Conservation (phyloP, 352 stramenopile species). For the Pythium aristosporum region DNA sequence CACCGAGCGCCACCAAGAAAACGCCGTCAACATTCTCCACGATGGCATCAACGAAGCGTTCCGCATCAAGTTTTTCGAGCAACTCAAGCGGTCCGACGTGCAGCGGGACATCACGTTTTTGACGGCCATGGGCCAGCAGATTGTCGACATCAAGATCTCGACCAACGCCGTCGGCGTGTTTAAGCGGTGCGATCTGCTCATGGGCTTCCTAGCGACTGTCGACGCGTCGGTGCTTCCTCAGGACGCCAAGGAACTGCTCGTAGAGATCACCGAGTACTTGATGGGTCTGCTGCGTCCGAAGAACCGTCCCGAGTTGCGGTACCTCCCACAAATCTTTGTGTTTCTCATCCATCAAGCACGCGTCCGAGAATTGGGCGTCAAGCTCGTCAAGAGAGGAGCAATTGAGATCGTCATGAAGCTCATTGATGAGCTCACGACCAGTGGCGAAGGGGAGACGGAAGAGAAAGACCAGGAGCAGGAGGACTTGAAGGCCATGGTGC, state of each 20-base stretch:
- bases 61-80: constrained; percentile 57
- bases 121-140: constrained; percentile 58
- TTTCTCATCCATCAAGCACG: constrained; percentile 42
- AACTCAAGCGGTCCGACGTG: constrained; percentile 48
- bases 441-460: not conserved
- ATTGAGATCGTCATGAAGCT: constrained; percentile 57
- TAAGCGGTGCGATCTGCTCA: constrained; percentile 65
- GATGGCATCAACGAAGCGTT: constrained; percentile 52
- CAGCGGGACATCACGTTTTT: constrained; percentile 65
- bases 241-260: constrained; percentile 59
- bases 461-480: constrained; percentile 4
- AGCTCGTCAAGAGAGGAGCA: constrained; percentile 48
- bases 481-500: constrained; percentile 2
- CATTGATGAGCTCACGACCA: constrained; percentile 46
- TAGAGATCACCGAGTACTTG: constrained; percentile 58
- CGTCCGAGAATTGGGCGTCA: constrained; percentile 35
- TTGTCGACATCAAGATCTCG: constrained; percentile 63
- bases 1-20: constrained; percentile 79
- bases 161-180: constrained; percentile 54
- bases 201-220: constrained; percentile 48
- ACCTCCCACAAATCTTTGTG: constrained; percentile 33
- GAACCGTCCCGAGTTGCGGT: constrained; percentile 20
- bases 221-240: constrained; percentile 40
- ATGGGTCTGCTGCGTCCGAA: constrained; percentile 29
- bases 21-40: constrained; percentile 68